Percentiles rank a stretch among this genome's conserved stretches.
Evolutionary conservation across 495 filamentous ascomycete genomes (phyloP).

Genomic region (Annulohypoxylon moriforme): DNA sequence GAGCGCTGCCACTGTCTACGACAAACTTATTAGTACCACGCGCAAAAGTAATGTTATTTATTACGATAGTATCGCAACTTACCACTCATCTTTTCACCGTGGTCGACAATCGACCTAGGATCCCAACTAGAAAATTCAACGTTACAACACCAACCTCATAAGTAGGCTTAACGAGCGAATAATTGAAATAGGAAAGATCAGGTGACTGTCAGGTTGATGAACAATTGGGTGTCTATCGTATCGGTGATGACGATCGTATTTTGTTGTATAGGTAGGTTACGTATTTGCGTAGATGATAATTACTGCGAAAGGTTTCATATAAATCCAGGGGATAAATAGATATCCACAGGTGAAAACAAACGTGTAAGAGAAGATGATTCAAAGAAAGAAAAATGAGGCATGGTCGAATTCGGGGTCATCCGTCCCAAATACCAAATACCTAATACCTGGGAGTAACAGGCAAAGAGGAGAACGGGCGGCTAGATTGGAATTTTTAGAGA

Average conservation of each 20-base stretch:
- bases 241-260: constrained; percentile 18
- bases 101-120: constrained; percentile 23
- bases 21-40: constrained; percentile 15
- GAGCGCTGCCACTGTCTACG: constrained; percentile 50
- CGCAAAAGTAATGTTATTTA: background rate
- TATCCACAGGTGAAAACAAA: constrained; percentile 16
- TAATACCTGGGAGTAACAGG: constrained; percentile 21
- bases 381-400: constrained; percentile 23
- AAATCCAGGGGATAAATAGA: constrained; percentile 20
- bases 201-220: constrained; percentile 2
- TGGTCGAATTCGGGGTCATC: constrained; percentile 21
- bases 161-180: background rate
- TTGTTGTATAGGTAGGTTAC: background rate
- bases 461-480: constrained; percentile 31
- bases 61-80: constrained; percentile 24
- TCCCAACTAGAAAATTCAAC: constrained; percentile 13
- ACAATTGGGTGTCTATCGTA: background rate
- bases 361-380: constrained; percentile 1
- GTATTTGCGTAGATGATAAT: constrained; percentile 12
- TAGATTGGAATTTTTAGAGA: constrained; percentile 20
- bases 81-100: constrained; percentile 38
- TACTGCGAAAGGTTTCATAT: constrained; percentile 14
- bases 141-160: constrained; percentile 22
- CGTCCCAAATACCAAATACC: constrained; percentile 5
- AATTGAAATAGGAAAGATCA: constrained; percentile 1